Base-by-base conservation (phyloP, 176 grass and related monocot species). In the Echinochloa phyllopogon region DNA sequence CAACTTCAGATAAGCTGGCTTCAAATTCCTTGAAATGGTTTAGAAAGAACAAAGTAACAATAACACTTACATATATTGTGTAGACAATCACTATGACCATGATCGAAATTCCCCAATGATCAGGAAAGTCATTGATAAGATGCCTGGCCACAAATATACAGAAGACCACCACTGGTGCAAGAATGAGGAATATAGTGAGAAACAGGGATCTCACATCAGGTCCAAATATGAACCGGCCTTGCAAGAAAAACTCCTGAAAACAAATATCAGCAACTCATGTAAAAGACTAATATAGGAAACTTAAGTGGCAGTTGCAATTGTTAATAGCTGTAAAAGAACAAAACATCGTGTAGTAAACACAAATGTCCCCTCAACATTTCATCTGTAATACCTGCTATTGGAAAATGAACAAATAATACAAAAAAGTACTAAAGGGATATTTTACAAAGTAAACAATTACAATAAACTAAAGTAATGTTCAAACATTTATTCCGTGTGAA, bases 221-320 rank as follows among this genome's bases (percentile, higher is more conserved):
- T 63, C 96, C 96, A 92, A 98, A 98, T 79, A 98, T 95, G 84
- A 98, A 94, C 77, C 96, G 80, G 68, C 96, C 96, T 95, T 89
- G 87, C 82, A 98, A 88, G 59, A 98, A 82, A 83, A 98, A 98
- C 58, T 94, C 89, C 96, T 98, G 89, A 76, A 89, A 89, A 87
- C 6, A 89, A 89, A 86, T 29, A 86, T 45, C 27, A 37, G 61
- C n/a, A 58, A 10, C 8, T 72, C 5, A 69, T 55, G 51, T 67
- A 4, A 62, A 57, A 44, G 8, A 62, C 5, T 13, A 86, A 63
- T 38, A 63, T 6, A 81, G 69, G 12, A 79, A 69, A 61, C 16
- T 51, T 37, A 25, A 60, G 20, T 1, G 8, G 40, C 17, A 57
- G 68, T 23, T 75, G 13, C 48, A 79, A 51, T 43, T 25, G 2